Conservation (phyloP, 257 asterid species). For the Ophiorrhiza pumila region DNA sequence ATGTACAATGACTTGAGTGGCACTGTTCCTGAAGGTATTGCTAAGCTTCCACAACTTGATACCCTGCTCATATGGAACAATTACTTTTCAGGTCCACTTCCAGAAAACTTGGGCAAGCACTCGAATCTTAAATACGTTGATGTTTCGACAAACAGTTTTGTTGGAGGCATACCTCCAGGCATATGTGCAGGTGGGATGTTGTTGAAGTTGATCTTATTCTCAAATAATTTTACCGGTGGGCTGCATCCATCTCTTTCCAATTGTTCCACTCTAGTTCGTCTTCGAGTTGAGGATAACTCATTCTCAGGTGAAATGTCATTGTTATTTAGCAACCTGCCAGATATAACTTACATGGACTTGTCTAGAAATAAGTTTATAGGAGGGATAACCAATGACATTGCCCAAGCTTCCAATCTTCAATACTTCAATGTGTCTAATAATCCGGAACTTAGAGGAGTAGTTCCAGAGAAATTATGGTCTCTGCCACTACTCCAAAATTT, state of each 20-base stretch:
- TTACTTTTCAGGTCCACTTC: constrained; percentile 75
- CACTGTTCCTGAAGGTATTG: constrained; percentile 71
- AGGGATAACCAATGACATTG: constrained; percentile 55
- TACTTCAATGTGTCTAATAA: constrained; percentile 77
- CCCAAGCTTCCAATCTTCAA: constrained; percentile 48
- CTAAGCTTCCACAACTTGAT: constrained; percentile 73
- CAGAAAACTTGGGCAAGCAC: constrained; percentile 57
- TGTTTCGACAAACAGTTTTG: constrained; percentile 76
- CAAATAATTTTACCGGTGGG: constrained; percentile 75
- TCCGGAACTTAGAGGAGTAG: constrained; percentile 62
- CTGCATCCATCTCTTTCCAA: constrained; percentile 72
- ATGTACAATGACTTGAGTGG: constrained; percentile 88
- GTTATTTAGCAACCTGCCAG: constrained; percentile 41
- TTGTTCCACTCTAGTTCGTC: constrained; percentile 83
- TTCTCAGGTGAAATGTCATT: constrained; percentile 78
- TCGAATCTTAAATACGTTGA: constrained; percentile 70
- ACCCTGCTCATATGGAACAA: constrained; percentile 85
- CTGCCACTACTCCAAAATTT: constrained; percentile 62
- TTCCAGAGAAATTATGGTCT: constrained; percentile 62
- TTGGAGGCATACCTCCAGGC: constrained; percentile 58
- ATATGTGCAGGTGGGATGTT: constrained; percentile 68
- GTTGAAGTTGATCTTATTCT: constrained; percentile 65
- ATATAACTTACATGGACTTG: constrained; percentile 66
- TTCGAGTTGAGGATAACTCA: constrained; percentile 73
- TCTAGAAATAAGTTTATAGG: constrained; percentile 74